Evolutionary conservation across 2,329 filamentous ascomycete species (phyloP).

Genomic region (Claviceps spartinae): DNA sequence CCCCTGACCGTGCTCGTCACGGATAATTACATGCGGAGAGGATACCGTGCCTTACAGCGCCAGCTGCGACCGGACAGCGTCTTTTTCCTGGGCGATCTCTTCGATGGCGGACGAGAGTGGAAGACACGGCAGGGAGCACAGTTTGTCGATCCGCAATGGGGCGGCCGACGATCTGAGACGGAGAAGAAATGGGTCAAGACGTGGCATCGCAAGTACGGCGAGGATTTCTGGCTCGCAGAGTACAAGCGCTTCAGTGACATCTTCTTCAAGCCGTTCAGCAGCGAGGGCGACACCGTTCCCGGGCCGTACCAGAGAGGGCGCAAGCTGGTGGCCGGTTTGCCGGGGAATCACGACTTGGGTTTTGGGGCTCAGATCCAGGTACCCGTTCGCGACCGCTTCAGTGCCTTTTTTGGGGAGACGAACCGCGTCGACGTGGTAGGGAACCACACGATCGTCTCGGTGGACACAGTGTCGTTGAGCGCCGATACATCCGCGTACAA

Average conservation of each 20-base stretch:
- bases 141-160: constrained; percentile 47
- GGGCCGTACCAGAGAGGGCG: constrained; percentile 50
- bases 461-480: constrained; percentile 80
- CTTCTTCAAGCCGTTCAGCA: constrained; percentile 59
- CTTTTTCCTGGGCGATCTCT: constrained; percentile 85
- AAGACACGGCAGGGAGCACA: constrained; percentile 47
- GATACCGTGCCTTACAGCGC: constrained; percentile 65
- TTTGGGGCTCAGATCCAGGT: constrained; percentile 77
- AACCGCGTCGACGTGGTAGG: constrained; percentile 84
- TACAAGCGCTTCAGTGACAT: constrained; percentile 77
- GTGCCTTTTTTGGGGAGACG: constrained; percentile 78
- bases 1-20: constrained; percentile 49
- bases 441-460: constrained; percentile 88
- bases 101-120: constrained; percentile 95
- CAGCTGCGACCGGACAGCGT: constrained; percentile 72
- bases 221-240: constrained; percentile 75
- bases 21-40: constrained; percentile 77
- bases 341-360: constrained; percentile 90
- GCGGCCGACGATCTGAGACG: constrained; percentile 32
- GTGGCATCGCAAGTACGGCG: constrained; percentile 63
- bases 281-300: constrained; percentile 39
- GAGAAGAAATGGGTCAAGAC: constrained; percentile 45
- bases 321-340: constrained; percentile 71
- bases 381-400: constrained; percentile 69
- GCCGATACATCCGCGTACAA: constrained; percentile 45